Conservation (phyloP, 176 grass and related monocot species). For the Juncus inflexus region DNA sequence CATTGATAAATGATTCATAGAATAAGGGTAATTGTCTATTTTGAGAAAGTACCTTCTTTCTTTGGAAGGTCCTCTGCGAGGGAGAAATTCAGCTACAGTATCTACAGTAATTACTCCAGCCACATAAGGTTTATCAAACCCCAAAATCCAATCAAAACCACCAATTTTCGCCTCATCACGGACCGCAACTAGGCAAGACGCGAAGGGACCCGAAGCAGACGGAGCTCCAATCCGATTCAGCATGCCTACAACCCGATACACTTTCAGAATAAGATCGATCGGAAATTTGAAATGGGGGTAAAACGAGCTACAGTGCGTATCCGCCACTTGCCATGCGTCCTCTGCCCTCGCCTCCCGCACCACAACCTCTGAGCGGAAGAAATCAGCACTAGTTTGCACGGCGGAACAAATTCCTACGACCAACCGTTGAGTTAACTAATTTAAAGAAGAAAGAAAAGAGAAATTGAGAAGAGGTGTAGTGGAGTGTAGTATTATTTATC, state of each 20-base stretch:
- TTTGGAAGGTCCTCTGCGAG: conserved; percentile 66
- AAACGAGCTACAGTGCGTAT: conserved; percentile 92
- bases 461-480: background rate
- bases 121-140: conserved; percentile 45
- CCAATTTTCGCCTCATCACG: conserved; percentile 48
- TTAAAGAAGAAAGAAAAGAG: background rate
- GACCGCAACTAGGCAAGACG: conserved; percentile 75
- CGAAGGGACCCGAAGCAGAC: conserved; percentile 44
- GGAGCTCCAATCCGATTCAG: conserved; percentile 71
- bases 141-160: conserved; percentile 39
- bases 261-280: conserved; percentile 68
- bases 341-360: conserved; percentile 73
- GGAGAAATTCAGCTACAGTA: conserved; percentile 81
- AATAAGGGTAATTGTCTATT: too few species aligned
- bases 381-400: conserved; percentile 48
- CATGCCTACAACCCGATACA: conserved; percentile 68
- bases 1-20: too few species aligned
- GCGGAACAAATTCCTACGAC: conserved; percentile 29
- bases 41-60: conserved; percentile 73
- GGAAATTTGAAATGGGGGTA: conserved; percentile 84
- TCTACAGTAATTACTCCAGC: conserved; percentile 85
- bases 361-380: conserved; percentile 59
- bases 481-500: too few species aligned
- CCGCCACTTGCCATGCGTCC: conserved; percentile 94
- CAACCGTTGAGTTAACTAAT: background rate